Percentiles rank a stretch among this genome's conserved stretches.
Evolutionary conservation across 768 basidiomycete species (phyloP).

Genomic region (Tricholoma sp.): DNA sequence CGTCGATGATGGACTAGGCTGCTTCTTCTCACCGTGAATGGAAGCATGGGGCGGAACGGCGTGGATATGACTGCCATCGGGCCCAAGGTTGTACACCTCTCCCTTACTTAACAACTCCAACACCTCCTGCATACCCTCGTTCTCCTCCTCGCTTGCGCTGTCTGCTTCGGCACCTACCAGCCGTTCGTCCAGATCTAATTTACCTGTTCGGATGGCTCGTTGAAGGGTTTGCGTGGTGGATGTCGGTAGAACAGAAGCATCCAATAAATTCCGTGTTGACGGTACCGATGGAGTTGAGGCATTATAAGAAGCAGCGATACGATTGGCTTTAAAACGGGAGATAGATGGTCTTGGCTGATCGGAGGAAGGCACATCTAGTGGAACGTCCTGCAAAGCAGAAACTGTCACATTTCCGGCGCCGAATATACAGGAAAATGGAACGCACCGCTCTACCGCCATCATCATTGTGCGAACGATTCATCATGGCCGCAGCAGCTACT

Average conservation of each 20-base stretch:
- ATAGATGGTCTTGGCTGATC: slow-evolving; percentile 42
- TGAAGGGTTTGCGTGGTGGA: slow-evolving; percentile 44
- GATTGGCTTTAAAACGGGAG: slow-evolving; percentile 63
- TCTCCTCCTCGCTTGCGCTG: slow-evolving; percentile 54
- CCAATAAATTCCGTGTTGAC: slow-evolving; percentile 34
- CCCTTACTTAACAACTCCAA: slow-evolving; percentile 47
- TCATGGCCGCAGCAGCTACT: slow-evolving; percentile 47
- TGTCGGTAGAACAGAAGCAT: slow-evolving; percentile 37
- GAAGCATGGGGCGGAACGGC: slow-evolving; percentile 9
- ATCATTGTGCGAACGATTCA: slow-evolving; percentile 37
- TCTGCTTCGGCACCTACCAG: slow-evolving; percentile 50
- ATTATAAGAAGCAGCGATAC: slow-evolving; percentile 45
- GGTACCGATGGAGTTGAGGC: slow-evolving; percentile 24
- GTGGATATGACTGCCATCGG: slow-evolving; percentile 32
- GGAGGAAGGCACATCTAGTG: slow-evolving; percentile 36
- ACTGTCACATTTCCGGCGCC: slow-evolving; percentile 2
- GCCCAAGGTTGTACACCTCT: slow-evolving; percentile 49
- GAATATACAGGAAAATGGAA: slow-evolving; percentile 1
- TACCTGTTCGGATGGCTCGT: slow-evolving; percentile 51
- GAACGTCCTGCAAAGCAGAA: slow-evolving; percentile 30
- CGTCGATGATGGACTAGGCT: background rate
- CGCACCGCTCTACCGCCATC: slow-evolving; percentile 38
- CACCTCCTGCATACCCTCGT: slow-evolving; percentile 43
- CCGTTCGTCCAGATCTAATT: slow-evolving; percentile 40
- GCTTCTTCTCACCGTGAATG: background rate